These are phyloP conservation scores for Agapanthus africanus DNA, from an alignment of 106 monocot genomes.

Conservation along the genomic window DNA sequence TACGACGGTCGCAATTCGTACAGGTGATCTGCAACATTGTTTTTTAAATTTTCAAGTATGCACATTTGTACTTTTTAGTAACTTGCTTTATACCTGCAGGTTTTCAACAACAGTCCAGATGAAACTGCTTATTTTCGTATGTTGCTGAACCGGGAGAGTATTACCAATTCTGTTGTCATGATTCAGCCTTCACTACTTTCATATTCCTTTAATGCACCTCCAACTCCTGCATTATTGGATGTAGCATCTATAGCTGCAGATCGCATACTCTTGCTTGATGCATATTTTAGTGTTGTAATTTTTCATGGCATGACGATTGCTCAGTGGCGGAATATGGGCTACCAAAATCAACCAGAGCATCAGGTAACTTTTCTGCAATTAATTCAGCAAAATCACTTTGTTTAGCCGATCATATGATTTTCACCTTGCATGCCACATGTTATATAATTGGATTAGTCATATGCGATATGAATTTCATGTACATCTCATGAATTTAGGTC, in stretches of 20 bases:
- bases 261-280: slow-evolving; percentile 88
- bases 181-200: slow-evolving; percentile 88
- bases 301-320: slow-evolving; percentile 98
- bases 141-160: slow-evolving; percentile 84
- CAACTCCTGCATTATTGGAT: slow-evolving; percentile 76
- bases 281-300: slow-evolving; percentile 97
- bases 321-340: slow-evolving; percentile 98
- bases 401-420: neutral
- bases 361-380: slow-evolving; percentile 35
- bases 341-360: slow-evolving; percentile 95
- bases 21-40: slow-evolving; percentile 38
- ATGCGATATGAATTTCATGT: neutral
- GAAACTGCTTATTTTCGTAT: slow-evolving; percentile 99
- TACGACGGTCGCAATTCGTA: slow-evolving; percentile 90
- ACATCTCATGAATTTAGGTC: neutral
- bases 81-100: slow-evolving; percentile 38
- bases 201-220: slow-evolving; percentile 81
- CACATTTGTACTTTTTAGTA: neutral
- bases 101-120: slow-evolving; percentile 98
- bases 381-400: too few relatives aligned
- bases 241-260: slow-evolving; percentile 87
- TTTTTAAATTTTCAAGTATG: neutral
- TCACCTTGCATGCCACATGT: neutral
- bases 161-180: slow-evolving; percentile 93
- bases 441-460: neutral